Evolutionary conservation across 2,329 filamentous ascomycete genomes (phyloP).

Genomic region (Stylonectria norvegica): DNA sequence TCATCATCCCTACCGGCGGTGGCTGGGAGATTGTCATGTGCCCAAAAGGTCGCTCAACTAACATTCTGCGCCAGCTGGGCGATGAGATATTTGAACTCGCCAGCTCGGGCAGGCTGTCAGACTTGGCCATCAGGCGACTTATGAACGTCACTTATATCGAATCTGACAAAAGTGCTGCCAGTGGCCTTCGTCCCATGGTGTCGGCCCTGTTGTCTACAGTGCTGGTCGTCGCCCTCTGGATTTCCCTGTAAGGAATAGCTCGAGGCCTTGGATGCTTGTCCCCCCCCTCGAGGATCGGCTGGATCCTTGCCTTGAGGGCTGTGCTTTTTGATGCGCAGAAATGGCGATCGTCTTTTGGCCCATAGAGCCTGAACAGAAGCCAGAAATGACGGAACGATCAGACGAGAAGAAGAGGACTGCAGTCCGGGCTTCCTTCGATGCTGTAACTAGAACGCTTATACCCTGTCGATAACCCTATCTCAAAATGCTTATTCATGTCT

Average conservation of each 20-base stretch:
- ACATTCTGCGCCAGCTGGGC: slow-evolving; percentile 53
- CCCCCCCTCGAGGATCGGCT: no score
- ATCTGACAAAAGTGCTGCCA: slow-evolving; percentile 27
- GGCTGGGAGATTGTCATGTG: slow-evolving; percentile 80
- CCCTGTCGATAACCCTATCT: slow-evolving; percentile 20
- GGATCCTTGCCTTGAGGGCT: no score
- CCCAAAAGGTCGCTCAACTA: slow-evolving; percentile 58
- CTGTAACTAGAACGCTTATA: slow-evolving; percentile 19
- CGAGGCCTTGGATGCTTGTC: no score
- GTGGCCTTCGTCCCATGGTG: slow-evolving; percentile 13
- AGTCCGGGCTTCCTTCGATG: slow-evolving; percentile 6
- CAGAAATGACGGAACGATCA: slow-evolving; percentile 9
- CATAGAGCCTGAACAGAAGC: no score
- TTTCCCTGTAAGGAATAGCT: slow-evolving; percentile 10
- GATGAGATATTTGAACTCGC: slow-evolving; percentile 48
- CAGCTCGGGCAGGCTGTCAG: slow-evolving; percentile 38
- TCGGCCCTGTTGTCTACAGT: slow-evolving; percentile 10
- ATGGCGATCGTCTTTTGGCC: no score
- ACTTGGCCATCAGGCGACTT: slow-evolving; percentile 30
- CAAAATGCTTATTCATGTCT: slow-evolving; percentile 24
- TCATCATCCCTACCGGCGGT: slow-evolving; percentile 63
- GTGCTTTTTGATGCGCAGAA: no score
- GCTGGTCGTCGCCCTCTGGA: slow-evolving; percentile 15
- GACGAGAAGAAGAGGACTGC: slow-evolving; percentile 13
- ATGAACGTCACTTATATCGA: slow-evolving; percentile 35